Evolutionary conservation across 306 rosid genomes (phyloP).

Genomic region (Urtica urens): DNA sequence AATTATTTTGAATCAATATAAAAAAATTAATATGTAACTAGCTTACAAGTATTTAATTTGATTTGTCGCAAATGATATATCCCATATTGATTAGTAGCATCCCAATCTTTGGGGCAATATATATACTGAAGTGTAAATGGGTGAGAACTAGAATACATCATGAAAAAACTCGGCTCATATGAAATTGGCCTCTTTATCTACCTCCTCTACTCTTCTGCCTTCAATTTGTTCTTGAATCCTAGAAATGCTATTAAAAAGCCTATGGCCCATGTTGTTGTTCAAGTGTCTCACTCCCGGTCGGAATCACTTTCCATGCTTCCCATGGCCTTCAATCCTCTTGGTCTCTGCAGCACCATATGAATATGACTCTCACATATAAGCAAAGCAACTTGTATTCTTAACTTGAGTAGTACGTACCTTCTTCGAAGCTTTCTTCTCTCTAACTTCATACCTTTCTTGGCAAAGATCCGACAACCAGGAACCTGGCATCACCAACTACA

Average conservation of each 20-base stretch:
- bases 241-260: not conserved
- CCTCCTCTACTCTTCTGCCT: not conserved
- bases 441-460: slow-evolving; percentile 52
- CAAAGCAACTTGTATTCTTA: not conserved
- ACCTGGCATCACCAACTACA: slow-evolving; percentile 53
- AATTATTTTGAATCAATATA: no score
- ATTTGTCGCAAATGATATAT: no score
- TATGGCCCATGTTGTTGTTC: not conserved
- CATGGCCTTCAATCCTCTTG: slow-evolving; percentile 57
- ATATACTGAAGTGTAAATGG: no score
- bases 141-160: no score
- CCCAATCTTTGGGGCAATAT: no score
- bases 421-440: slow-evolving; percentile 54
- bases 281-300: slow-evolving; percentile 17
- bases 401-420: slow-evolving; percentile 22
- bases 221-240: not conserved
- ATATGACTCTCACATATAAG: not conserved
- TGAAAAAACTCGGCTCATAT: no score
- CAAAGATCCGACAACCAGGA: slow-evolving; percentile 49
- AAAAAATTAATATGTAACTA: no score
- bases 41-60: no score
- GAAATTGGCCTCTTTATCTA: not conserved
- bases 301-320: slow-evolving; percentile 49
- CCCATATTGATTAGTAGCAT: no score
- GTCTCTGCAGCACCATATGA: slow-evolving; percentile 31